phyloP scores from a whole-genome alignment of 2,329 filamentous ascomycete genomes.

The Biscogniauxia sp. region DNA sequence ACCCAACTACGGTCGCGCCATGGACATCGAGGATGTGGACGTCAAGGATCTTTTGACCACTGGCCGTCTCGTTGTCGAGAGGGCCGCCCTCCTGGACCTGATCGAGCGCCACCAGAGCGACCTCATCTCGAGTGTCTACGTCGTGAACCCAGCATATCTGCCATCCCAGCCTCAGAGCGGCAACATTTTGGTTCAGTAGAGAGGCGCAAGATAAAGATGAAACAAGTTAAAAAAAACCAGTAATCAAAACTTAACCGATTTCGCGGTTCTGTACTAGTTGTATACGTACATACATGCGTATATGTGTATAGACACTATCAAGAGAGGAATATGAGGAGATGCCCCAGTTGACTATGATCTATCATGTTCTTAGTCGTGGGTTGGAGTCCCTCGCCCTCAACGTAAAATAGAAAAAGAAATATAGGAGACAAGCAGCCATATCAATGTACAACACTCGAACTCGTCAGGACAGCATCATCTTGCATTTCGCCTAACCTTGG shows the following conservation, averaged over 20 bases:
- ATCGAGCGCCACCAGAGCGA: conserved; percentile 71
- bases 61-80: conserved; percentile 83
- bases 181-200: conserved; percentile 30
- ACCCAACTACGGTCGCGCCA: conserved; percentile 65
- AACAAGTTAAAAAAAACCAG: conserved; percentile 4
- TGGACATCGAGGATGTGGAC: conserved; percentile 77
- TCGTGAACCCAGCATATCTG: not conserved
- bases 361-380: no score
- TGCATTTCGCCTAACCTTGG: no score
- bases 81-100: conserved; percentile 72
- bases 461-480: no score
- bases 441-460: no score
- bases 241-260: not conserved
- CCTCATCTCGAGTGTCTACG: conserved; percentile 44
- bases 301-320: no score
- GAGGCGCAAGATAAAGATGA: not conserved
- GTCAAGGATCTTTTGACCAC: conserved; percentile 91
- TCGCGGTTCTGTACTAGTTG: not conserved
- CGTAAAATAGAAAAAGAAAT: no score
- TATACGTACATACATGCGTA: no score
- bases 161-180: conserved; percentile 35
- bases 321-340: no score
- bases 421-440: no score
- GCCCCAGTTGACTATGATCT: no score
- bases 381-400: no score